Conservation (phyloP, 352 stramenopile genomes). For the Pythium insidiosum region DNA sequence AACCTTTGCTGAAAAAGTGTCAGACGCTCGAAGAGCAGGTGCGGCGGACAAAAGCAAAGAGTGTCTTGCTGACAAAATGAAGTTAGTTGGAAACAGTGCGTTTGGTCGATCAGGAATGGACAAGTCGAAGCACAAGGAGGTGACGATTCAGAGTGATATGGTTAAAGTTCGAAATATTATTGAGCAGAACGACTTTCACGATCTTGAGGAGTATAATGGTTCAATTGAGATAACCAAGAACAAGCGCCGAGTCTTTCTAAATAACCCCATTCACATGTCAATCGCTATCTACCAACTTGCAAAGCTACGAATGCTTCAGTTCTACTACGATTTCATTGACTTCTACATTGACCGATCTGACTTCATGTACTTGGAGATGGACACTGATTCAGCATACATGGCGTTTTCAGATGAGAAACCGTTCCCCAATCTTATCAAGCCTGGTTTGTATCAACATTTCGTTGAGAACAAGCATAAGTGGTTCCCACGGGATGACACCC, state of each 20-base stretch:
- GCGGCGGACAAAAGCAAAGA: constrained; percentile 15
- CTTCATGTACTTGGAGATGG: constrained; percentile 15
- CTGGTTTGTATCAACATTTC: constrained; percentile 11
- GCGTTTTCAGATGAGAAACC: constrained; percentile 11
- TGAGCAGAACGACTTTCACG: constrained; percentile 3
- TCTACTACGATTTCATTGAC: constrained; percentile 18
- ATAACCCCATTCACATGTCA: constrained; percentile 13
- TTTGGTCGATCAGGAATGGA: constrained; percentile 15
- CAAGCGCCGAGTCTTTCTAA: constrained; percentile 8
- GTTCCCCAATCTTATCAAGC: constrained; percentile 14
- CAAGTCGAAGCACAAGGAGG: constrained; percentile 12
- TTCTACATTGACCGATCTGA: constrained; percentile 11
- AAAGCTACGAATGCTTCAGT: constrained; percentile 13
- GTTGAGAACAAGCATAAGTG: constrained; percentile 11
- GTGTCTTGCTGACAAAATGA: constrained; percentile 12
- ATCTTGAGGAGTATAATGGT: constrained; percentile 8
- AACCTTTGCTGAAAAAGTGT: constrained; percentile 14
- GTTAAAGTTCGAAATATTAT: background rate
- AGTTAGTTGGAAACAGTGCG: constrained; percentile 9
- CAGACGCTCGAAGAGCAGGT: constrained; percentile 15
- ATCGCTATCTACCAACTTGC: constrained; percentile 18
- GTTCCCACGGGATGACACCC: constrained; percentile 10
- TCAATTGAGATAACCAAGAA: constrained; percentile 5
- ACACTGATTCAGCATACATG: constrained; percentile 16
- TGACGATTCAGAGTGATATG: constrained; percentile 5